phyloP scores from a whole-genome alignment of 192 early-diverging fungal species.

The Chytriomyces sp. region DNA sequence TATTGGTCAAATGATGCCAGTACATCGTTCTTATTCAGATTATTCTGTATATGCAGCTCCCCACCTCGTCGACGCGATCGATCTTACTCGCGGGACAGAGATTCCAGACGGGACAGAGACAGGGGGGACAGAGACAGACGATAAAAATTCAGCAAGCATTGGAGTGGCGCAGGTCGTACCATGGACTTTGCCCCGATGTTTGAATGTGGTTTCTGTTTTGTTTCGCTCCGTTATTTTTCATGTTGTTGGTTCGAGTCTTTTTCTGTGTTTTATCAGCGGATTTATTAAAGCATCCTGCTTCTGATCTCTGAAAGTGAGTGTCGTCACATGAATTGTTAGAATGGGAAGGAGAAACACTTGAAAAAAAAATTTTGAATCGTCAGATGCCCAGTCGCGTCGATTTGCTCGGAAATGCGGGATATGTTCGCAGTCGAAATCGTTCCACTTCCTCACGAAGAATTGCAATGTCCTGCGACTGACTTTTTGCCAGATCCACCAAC shows the following conservation, averaged over 20 bases:
- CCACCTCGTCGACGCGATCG: conserved; percentile 25
- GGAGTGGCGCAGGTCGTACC: too few relatives aligned
- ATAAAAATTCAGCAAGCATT: not conserved
- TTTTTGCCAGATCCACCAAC: conserved; percentile 62
- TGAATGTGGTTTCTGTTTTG: not conserved
- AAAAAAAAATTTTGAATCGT: too few relatives aligned
- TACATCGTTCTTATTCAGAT: not conserved
- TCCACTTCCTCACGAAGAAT: conserved; percentile 66
- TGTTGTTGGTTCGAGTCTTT: not conserved
- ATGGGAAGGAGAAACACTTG: not conserved
- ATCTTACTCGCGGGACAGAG: conserved; percentile 29
- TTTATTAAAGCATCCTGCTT: not conserved
- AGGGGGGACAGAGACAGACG: conserved; percentile 1
- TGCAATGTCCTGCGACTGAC: conserved; percentile 67
- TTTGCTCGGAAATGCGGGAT: conserved; percentile 60
- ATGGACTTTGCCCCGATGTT: not conserved
- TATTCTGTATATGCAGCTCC: not conserved
- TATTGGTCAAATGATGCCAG: not conserved
- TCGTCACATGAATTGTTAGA: not conserved
- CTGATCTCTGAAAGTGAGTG: not conserved
- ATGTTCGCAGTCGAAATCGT: conserved; percentile 59
- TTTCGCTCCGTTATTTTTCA: not conserved
- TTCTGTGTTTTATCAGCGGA: conserved; percentile 8
- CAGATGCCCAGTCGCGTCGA: too few relatives aligned
- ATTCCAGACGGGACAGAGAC: conserved; percentile 11